These are phyloP conservation scores for Naganishia friedmannii DNA, from an alignment of 768 basidiomycete genomes.

Conservation along the genomic window DNA sequence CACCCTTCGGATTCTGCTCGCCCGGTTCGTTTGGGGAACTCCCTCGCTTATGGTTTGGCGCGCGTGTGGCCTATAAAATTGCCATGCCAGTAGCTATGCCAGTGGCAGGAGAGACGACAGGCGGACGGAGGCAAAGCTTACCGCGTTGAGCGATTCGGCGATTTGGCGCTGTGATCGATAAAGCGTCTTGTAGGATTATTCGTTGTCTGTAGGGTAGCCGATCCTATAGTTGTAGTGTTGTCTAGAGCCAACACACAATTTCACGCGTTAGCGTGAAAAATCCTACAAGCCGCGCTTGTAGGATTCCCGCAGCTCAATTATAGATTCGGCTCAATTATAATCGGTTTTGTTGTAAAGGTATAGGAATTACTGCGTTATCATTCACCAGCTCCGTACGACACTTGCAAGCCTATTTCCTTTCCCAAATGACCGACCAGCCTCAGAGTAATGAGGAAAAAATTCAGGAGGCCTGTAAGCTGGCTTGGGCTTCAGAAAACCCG, in stretches of 20 bases:
- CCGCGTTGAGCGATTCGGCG: no score
- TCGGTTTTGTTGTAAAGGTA: background rate
- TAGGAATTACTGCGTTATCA: background rate
- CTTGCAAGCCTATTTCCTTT: background rate
- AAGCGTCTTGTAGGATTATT: no score
- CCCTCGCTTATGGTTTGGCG: no score
- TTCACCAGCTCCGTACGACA: no score
- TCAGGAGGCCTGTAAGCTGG: background rate
- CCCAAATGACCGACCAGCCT: background rate
- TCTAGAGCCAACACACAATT: constrained; percentile 15
- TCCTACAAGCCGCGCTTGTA: constrained; percentile 16
- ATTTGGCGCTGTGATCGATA: no score
- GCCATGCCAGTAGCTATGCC: no score
- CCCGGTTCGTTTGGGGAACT: no score
- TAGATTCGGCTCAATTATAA: constrained; percentile 1
- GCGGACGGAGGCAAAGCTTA: no score
- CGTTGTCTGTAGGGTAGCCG: no score
- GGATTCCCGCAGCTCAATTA: constrained; percentile 11
- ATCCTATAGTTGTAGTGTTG: constrained; percentile 11
- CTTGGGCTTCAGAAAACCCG: background rate
- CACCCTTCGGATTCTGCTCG: no score
- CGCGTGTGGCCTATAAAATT: no score
- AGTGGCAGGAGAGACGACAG: no score
- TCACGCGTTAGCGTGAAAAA: constrained; percentile 12
- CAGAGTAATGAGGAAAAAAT: background rate